Base-by-base conservation (phyloP, 225 moss, liverwort and hornwort genomes). In the Pseudoscleropodium purum region DNA sequence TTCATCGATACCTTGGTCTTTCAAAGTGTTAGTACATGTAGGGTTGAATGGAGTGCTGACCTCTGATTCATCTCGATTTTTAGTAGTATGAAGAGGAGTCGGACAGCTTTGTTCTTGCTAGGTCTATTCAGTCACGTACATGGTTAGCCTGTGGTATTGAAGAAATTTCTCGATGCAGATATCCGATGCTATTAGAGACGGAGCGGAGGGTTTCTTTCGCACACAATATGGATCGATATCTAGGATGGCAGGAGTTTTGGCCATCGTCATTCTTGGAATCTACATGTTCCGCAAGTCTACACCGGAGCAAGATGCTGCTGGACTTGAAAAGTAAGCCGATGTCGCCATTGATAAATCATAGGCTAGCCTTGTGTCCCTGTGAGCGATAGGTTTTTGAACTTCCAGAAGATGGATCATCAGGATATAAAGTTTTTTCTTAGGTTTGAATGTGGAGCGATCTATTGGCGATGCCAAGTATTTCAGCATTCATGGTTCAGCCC, bases 101-200 rank as follows among this genome's bases (percentile, higher is more conserved):
- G 70, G 43, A 16, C 83, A 37, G 75, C 26, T 64, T n/a, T n/a
- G 49, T 64, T 78, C 41, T 43, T 76, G 85, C 49, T 70, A 62
- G 31, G 45, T 64, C n/a, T 43, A 11, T 82, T 75, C 24, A 64
- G 79, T 60, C 13, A 66, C 20, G 68, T 45, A 21, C 76, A 26
- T 75, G 43, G 29, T 57, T 86, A 67, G 74, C 66, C 51, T n/a
- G 83, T 83, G 66, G n/a, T 86, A 31, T 43, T 83, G 66, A 88
- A 74, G 60, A 61, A 43, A 37, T 74, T 57, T 77, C 13, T 86
- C 18, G 51, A 39, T 79, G 79, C 95, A 98, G 98, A 98, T 98
- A 85, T 97, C 99, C 84, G 97, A 99, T 91, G 99, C 99, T 60
- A 99, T 99, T 54, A 95, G 99, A 90, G 99, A 99, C 91, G 99